Evolutionary conservation across 177 flowering plant genomes (phyloP), one percentile per base, ranked within the genome.

Genomic region (Vitis hybrid): DNA sequence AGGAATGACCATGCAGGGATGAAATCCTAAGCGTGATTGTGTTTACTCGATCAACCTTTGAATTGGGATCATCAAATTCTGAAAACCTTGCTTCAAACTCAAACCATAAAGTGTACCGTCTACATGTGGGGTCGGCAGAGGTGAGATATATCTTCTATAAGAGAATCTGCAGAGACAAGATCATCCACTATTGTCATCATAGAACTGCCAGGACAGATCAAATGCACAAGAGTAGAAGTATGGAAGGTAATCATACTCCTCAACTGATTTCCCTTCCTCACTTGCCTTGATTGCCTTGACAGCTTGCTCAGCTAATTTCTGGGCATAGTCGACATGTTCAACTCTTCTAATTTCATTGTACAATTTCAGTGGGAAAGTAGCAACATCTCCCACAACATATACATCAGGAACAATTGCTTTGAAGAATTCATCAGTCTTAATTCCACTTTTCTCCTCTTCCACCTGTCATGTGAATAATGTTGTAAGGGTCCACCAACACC

Each of bases 241-340:
- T n/a, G 98, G 99, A 62, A 96, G 97, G 79, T 96, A 96, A 78
- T 94, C 99, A 51, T 94, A 94, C 67, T 84, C 97, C 0, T 86
- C 93, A 40, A 90, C 58, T 12, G 86, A 48, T 76, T 89, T 89
- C 17, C 96, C 97, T 70, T 81, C 91, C 77, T 91, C 93, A 48
- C 84, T 75, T 63, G 95, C 98, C 75, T 19, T 19, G 19, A 19
- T 19, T 19, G 19, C 99, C 98, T 92, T 96, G 18, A 92, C 99
- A 65, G 98, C 97, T 69, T 96, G 99, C 83, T 96, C 98, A 12
- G 98, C 99, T 58, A 98, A 94, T 83, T 96, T 96, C 72, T 98
- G 89, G 65, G 99, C 86, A 83, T 94, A 97, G 70, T 96, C 99
- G 34, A 96, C 99, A 73, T 96, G 99, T 74, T 96, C 99, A 60